Base-by-base conservation (phyloP, 805 yeast species). In the Lipomyces mesembrius region DNA sequence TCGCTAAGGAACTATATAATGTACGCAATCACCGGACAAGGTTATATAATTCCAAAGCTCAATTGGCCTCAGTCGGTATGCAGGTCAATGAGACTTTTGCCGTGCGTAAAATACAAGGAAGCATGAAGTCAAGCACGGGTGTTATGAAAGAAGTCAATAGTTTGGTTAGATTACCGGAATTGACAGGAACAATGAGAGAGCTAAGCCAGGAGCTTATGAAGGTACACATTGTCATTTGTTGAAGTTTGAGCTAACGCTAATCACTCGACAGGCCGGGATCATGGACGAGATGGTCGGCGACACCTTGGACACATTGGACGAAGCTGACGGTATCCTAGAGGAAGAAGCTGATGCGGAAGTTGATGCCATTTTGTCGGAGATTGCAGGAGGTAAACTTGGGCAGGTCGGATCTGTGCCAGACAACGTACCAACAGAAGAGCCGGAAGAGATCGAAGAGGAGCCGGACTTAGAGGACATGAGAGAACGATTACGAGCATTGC, bases 251-350 rank as follows among this genome's bases (percentile, higher is more conserved):
- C 20, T 8, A n/a, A n/a, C 20, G n/a, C 60, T 39, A n/a, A 61
- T 46, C 17, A 12, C 22, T 11, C n/a, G 20, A 35, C 37, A 78
- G 74, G 77, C 83, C 3, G 83, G 83, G 2, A 85, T 95, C 57
- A 92, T 95, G 62, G 91, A 91, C 72, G 99, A 95, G 76, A 95
- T 95, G 98, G 88, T 93, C 76, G 92, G 90, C 65, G 99, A 95
- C 75, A 87, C 91, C 69, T 82, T 94, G 67, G 98, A 93, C 67
- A 78, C 82, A 60, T 79, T 85, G 65, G 88, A 84, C 25, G 91
- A 88, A 37, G 88, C 84, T 59, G 89, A 85, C 66, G 83, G 85
- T 54, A 25, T 69, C 11, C 88, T 84, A 63, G 94, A 90, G 63
- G 88, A 87, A 22, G 90, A 86, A 69, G 87, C 85, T 37, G 85